phyloP scores from a whole-genome alignment of 768 basidiomycete genomes.

The Megacollybia marginata region DNA sequence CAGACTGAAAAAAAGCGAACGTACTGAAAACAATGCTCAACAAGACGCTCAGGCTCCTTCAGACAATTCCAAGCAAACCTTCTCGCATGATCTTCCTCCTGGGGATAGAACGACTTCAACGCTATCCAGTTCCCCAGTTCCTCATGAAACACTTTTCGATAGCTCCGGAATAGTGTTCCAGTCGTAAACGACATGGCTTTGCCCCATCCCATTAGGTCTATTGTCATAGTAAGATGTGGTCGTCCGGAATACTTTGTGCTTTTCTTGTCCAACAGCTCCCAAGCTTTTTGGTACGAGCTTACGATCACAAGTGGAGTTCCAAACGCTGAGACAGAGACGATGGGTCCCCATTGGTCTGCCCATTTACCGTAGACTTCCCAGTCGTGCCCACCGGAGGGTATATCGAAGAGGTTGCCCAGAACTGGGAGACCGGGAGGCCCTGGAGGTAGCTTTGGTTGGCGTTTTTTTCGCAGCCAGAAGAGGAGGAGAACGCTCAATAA shows the following conservation, averaged over 20 bases:
- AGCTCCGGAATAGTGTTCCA: neutral
- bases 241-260: no score
- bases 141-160: neutral
- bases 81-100: neutral
- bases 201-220: neutral
- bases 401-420: slow-evolving; percentile 26
- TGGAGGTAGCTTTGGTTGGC: no score
- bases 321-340: neutral
- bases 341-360: no score
- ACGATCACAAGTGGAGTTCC: slow-evolving; percentile 1
- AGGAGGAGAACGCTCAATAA: neutral
- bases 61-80: neutral
- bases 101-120: no score
- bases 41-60: neutral
- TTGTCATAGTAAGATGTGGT: neutral
- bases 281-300: slow-evolving; percentile 1
- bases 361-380: no score
- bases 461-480: neutral
- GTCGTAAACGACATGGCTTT: no score
- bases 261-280: no score
- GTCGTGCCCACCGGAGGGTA: slow-evolving; percentile 13
- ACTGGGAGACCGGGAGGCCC: slow-evolving; percentile 27
- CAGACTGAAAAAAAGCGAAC: slow-evolving; percentile 10
- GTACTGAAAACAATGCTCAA: neutral
- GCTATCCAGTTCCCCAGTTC: slow-evolving; percentile 1